These are phyloP conservation scores for Fusarium brachygibbosum DNA, from an alignment of 2,329 filamentous ascomycete genomes.

Conservation along the genomic window DNA sequence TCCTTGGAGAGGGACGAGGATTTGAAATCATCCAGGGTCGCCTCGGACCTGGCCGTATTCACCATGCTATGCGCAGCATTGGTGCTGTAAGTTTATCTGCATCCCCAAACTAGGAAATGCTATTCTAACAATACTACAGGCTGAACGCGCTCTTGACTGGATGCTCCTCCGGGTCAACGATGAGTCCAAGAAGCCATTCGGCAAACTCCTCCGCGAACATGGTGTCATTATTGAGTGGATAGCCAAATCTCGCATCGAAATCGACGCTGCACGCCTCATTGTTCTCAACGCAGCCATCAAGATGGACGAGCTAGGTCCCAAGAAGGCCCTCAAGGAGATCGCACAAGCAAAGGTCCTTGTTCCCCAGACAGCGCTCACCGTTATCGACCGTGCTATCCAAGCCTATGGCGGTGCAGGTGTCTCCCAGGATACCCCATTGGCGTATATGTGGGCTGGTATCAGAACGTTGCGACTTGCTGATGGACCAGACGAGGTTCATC, in stretches of 20 bases:
- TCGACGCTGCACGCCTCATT: conserved; percentile 88
- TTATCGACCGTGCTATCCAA: conserved; percentile 96
- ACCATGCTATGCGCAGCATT: conserved; percentile 97
- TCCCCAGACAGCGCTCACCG: conserved; percentile 82
- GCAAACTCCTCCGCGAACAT: conserved; percentile 87
- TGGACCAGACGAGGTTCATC: conserved; percentile 95
- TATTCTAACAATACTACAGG: conserved; percentile 56
- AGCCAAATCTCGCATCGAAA: conserved; percentile 90
- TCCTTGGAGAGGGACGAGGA: conserved; percentile 91
- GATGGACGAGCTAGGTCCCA: conserved; percentile 91
- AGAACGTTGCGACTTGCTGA: conserved; percentile 89
- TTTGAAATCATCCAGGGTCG: conserved; percentile 99
- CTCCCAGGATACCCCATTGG: conserved; percentile 93
- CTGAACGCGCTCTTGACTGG: conserved; percentile 93
- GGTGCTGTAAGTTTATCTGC: conserved; percentile 72
- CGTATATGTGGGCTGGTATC: conserved; percentile 83
- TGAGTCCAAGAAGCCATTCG: conserved; percentile 89
- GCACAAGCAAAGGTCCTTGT: conserved; percentile 95
- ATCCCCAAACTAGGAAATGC: fast-evolving
- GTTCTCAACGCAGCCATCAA: conserved; percentile 96
- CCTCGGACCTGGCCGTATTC: conserved; percentile 94
- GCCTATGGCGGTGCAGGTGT: conserved; percentile 92
- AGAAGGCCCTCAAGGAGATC: conserved; percentile 91
- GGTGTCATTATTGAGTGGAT: conserved; percentile 97
- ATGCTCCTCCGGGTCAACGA: conserved; percentile 96